Evolutionary conservation across 148 eudicot species (phyloP).

Genomic region (Amaranthus cruentus): DNA sequence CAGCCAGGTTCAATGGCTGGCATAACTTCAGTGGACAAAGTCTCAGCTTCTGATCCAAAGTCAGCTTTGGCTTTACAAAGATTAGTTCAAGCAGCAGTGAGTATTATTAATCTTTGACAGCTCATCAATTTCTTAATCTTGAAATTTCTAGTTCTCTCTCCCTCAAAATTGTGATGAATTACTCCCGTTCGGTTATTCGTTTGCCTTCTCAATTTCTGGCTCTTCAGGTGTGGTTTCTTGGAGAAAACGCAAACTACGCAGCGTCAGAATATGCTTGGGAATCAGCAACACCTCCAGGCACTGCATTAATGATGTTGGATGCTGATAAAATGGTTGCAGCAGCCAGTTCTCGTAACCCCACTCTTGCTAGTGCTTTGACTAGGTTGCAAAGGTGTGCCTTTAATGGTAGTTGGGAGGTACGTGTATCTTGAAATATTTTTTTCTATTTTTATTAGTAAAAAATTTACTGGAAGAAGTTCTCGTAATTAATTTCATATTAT

Average conservation of each 20-base stretch:
- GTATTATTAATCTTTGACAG: constrained; percentile 21
- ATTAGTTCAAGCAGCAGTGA: constrained; percentile 98
- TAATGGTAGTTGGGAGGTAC: constrained; percentile 99
- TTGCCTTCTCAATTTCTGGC: constrained; percentile 17
- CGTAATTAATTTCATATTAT: not conserved
- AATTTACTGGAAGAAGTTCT: not conserved
- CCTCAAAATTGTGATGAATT: not conserved
- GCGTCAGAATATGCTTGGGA: constrained; percentile 99
- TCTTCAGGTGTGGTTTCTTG: constrained; percentile 96
- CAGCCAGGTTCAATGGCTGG: constrained; percentile 90
- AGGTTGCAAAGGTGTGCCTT: constrained; percentile 96
- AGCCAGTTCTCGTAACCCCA: constrained; percentile 97
- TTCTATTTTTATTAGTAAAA: not conserved
- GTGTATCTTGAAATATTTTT: constrained; percentile 6
- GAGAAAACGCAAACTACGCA: constrained; percentile 98
- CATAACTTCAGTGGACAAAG: constrained; percentile 81
- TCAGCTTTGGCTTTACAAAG: constrained; percentile 91
- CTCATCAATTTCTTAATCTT: not conserved
- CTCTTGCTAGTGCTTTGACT: constrained; percentile 87
- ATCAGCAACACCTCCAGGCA: constrained; percentile 99
- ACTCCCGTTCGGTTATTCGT: constrained; percentile 3
- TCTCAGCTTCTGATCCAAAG: constrained; percentile 97
- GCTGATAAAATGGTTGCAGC: constrained; percentile 99
- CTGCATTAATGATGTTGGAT: constrained; percentile 98
- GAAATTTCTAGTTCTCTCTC: not conserved